phyloP scores from a whole-genome alignment of 1,284 basidiomycete genomes.

The Puccinia polysora region DNA sequence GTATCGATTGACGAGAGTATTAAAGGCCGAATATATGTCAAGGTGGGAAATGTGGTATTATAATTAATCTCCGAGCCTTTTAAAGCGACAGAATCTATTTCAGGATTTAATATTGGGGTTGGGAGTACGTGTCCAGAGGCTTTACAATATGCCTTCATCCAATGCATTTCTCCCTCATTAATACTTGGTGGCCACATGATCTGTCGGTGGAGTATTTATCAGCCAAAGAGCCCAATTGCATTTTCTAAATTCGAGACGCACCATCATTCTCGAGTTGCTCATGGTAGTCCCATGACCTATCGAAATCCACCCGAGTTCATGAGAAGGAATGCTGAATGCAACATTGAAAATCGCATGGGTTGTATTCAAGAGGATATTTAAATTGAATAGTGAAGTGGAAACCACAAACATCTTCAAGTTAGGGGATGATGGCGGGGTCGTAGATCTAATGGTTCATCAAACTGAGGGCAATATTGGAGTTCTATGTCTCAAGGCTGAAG shows the following conservation, averaged over 20 bases:
- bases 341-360: conserved; percentile 35
- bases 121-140: conserved; percentile 36
- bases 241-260: neutral
- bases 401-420: too few species aligned
- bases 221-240: neutral
- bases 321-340: neutral
- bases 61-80: conserved; percentile 5
- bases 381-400: conserved; percentile 15
- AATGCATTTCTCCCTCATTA: neutral
- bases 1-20: conserved; percentile 20
- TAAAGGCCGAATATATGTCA: conserved; percentile 26
- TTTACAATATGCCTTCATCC: conserved; percentile 35
- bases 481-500: too few species aligned
- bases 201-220: neutral
- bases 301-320: conserved; percentile 33
- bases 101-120: conserved; percentile 16
- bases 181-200: conserved; percentile 29
- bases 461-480: too few species aligned
- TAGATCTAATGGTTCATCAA: too few species aligned
- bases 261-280: conserved; percentile 44
- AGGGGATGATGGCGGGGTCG: too few species aligned
- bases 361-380: conserved; percentile 22
- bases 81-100: conserved; percentile 8
- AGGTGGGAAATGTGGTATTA: neutral
- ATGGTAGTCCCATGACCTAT: conserved; percentile 40